phyloP scores from a whole-genome alignment of 352 stramenopile genomes.

The Phytopythium helicoides region DNA sequence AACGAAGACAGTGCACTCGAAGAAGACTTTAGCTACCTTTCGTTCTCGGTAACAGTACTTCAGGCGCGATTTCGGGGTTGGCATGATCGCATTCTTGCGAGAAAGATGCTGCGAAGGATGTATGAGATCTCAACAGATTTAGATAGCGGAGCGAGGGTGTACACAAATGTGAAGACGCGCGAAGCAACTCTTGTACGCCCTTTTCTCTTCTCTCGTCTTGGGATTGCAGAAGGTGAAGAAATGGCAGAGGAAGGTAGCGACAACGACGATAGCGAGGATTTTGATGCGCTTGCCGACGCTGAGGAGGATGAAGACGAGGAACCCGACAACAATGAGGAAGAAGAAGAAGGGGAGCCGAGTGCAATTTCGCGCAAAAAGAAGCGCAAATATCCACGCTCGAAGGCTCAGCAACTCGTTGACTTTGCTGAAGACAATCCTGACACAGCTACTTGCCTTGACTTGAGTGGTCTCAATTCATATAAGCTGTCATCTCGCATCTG shows the following conservation, averaged over 20 bases:
- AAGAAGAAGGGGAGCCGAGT: conserved; percentile 22
- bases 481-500: conserved; percentile 66
- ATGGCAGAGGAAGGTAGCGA: conserved; percentile 17
- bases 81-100: conserved; percentile 16
- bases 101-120: conserved; percentile 18
- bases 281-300: conserved; percentile 28
- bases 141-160: conserved; percentile 34
- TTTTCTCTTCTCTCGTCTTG: conserved; percentile 29
- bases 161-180: conserved; percentile 38
- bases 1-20: conserved; percentile 13
- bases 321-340: conserved; percentile 13
- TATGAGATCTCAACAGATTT: conserved; percentile 39
- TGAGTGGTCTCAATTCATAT: conserved; percentile 50
- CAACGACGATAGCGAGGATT: conserved; percentile 36
- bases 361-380: conserved; percentile 11
- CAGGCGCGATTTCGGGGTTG: conserved; percentile 45
- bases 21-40: conserved; percentile 40
- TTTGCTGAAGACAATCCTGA: conserved; percentile 35
- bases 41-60: conserved; percentile 42
- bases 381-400: conserved; percentile 49
- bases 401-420: conserved; percentile 56
- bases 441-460: conserved; percentile 26
- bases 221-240: conserved; percentile 19
- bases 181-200: conserved; percentile 39
- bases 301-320: conserved; percentile 18